phyloP scores from a whole-genome alignment of 371 early-diverging fungal species.

The Mucor circinelloides region DNA sequence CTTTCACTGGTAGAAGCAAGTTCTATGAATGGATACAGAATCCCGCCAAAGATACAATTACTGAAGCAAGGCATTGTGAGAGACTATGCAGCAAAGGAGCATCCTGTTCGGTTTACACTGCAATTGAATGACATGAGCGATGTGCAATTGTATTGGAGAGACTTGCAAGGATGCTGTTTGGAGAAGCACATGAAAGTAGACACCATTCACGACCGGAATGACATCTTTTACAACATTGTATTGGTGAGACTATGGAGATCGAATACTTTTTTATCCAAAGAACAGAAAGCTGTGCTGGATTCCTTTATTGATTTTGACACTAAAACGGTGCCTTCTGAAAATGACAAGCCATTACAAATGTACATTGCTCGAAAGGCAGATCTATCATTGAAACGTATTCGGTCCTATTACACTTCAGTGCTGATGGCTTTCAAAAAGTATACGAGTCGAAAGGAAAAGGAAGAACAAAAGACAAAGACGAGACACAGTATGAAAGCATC shows the following conservation, averaged over 20 bases:
- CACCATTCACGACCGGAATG: not conserved
- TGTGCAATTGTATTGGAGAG: constrained; percentile 8
- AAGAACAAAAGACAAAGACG: not conserved
- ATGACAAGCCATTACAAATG: not conserved
- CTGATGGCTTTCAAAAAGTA: constrained; percentile 1
- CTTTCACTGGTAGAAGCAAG: not conserved
- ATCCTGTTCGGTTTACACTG: not conserved
- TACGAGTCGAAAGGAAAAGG: not conserved
- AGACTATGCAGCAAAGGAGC: constrained; percentile 1
- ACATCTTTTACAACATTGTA: constrained; percentile 13
- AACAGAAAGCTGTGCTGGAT: constrained; percentile 10
- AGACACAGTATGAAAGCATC: not conserved
- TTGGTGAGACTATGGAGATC: not conserved
- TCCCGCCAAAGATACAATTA: not conserved
- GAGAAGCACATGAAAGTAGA: not conserved
- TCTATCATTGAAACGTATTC: not conserved
- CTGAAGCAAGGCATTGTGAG: not conserved
- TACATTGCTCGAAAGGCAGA: constrained; percentile 1
- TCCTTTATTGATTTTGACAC: constrained; percentile 11
- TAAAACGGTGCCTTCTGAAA: constrained; percentile 3
- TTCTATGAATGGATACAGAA: not conserved
- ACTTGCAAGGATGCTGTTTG: not conserved
- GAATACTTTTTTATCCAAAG: not conserved
- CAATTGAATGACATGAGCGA: constrained; percentile 1
- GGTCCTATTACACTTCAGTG: constrained; percentile 7